Conservation (phyloP, 2,329 filamentous ascomycete genomes). For the Biscogniauxia marginata region DNA sequence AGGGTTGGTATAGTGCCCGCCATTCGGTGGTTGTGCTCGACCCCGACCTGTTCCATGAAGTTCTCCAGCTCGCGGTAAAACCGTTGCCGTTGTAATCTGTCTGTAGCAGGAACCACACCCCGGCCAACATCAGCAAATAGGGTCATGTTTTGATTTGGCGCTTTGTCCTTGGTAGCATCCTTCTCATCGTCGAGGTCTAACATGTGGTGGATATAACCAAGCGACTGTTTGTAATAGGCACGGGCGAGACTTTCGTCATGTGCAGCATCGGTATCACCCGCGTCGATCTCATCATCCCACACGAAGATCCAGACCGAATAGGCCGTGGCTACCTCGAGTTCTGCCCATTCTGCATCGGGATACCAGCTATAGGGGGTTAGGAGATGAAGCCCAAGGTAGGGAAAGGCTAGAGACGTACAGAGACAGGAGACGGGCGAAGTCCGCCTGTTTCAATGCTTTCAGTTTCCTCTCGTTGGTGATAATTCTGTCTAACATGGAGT, state of each 20-base stretch:
- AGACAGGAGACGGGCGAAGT: constrained; percentile 33
- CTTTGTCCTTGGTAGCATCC: constrained; percentile 4
- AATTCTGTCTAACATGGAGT: constrained; percentile 24
- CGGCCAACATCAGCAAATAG: constrained; percentile 28
- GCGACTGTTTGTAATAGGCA: constrained; percentile 30
- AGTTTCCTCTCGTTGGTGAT: constrained; percentile 29
- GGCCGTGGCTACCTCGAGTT: constrained; percentile 31
- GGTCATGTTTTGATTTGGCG: constrained; percentile 25
- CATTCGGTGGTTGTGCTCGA: constrained; percentile 28
- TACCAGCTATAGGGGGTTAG: constrained; percentile 29
- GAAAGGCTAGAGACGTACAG: constrained; percentile 22
- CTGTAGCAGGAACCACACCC: constrained; percentile 19
- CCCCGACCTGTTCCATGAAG: constrained; percentile 29
- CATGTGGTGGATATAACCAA: constrained; percentile 28
- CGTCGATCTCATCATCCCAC: constrained; percentile 36
- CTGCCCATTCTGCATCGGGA: constrained; percentile 33
- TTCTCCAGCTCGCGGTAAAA: constrained; percentile 29
- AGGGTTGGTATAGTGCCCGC: constrained; percentile 25
- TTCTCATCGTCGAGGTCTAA: constrained; percentile 23
- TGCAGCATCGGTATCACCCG: constrained; percentile 32
- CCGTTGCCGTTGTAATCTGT: constrained; percentile 24
- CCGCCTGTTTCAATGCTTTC: constrained; percentile 33
- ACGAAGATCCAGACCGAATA: constrained; percentile 36
- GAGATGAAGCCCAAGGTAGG: not conserved
- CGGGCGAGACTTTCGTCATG: constrained; percentile 28